Evolutionary conservation across 179 eudicot species (phyloP), one percentile per base, ranked within the genome.

Genomic region (Vitellaria paradoxa): DNA sequence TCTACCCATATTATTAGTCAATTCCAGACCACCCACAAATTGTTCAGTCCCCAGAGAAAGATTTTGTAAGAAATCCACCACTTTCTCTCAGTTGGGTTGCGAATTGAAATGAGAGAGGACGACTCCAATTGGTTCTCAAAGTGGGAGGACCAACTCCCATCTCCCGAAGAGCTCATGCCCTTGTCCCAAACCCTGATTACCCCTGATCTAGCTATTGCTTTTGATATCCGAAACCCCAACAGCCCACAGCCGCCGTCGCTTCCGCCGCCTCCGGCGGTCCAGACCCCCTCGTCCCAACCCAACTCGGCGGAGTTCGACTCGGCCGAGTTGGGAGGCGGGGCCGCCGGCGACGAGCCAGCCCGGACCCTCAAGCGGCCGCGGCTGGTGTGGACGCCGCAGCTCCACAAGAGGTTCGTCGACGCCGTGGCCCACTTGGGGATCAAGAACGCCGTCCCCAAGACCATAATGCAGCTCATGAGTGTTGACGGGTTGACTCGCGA

Each of bases 91-190:
- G 62, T 6, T 10, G 11, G 62, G 62, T 14, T 30, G 45, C 23
- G 42, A 5, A 8, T 50, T 50, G 9, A 17, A 0, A 93, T 94
- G 98, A 93, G 90, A 24, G 98, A 94, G 74, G 91, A 92, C 0
- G 97, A 94, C 13, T 86, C 92, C 0, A 94, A 87, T 81, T 93
- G 97, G 97, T 91, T 94, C 76, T 85, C 97, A 0, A 90, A 86
- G 68, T 93, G 97, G 98, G 97, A 93, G 75, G 95, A 94, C 0
- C 90, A 93, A 50, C 84, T 94, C 6, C 98, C 97, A 1, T 52
- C 94, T 0, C 98, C 97, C 0, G 97, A 93, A 7, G 97, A 94
- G 5, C 89, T 94, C 24, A 93, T 86, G 78, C 94, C 99, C 12
- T 74, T 95, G 12, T 81, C 90, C 49, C 97, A 93, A 85, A 84